Conservation (phyloP, 805 yeast genomes). For the Zygoascus ofunaensis region DNA sequence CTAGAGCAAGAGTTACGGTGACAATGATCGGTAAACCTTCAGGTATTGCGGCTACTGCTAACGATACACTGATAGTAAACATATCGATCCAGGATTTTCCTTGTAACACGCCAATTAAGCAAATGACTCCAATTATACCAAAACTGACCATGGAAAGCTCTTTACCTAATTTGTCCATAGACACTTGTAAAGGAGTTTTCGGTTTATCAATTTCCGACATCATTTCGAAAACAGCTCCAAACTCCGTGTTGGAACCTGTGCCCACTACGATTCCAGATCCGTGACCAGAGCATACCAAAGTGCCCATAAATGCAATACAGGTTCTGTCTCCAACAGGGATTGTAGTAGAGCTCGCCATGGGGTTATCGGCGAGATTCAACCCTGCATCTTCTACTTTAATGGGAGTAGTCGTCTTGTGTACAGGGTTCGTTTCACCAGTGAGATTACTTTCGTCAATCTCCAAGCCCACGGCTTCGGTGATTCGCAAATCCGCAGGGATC, state of each 20-base stretch:
- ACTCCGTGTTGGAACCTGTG: constrained; percentile 81
- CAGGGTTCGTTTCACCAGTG: constrained; percentile 93
- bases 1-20: constrained; percentile 92
- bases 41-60: constrained; percentile 98
- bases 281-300: constrained; percentile 91
- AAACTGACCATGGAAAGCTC: constrained; percentile 81
- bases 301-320: constrained; percentile 92
- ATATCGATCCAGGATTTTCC: constrained; percentile 95
- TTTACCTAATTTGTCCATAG: constrained; percentile 93
- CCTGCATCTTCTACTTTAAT: constrained; percentile 16
- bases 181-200: constrained; percentile 88
- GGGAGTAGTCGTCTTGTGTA: constrained; percentile 48
- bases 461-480: constrained; percentile 68
- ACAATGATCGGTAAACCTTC: constrained; percentile 98
- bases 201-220: constrained; percentile 94
- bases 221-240: constrained; percentile 92
- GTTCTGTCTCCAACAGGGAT: constrained; percentile 56
- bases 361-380: constrained; percentile 20
- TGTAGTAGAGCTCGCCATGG: constrained; percentile 1
- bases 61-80: constrained; percentile 94
- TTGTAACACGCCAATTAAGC: constrained; percentile 79
- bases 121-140: constrained; percentile 81
- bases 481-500: constrained; percentile 89
- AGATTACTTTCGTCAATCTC: constrained; percentile 87
- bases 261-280: constrained; percentile 91